phyloP scores from a whole-genome alignment of 2,329 filamentous ascomycete genomes.

The Penicillium brasilianum region DNA sequence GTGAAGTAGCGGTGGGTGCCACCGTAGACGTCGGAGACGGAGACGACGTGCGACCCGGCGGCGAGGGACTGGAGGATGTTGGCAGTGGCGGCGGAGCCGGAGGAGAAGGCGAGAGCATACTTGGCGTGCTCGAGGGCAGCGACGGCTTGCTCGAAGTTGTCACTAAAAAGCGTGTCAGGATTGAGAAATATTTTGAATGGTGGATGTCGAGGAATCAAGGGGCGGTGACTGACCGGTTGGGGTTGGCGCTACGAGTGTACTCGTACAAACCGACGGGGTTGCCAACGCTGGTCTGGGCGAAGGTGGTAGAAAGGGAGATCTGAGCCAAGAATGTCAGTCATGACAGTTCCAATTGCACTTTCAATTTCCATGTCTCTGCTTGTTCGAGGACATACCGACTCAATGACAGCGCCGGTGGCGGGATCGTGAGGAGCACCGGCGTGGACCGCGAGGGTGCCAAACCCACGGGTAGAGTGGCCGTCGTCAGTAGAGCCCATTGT shows the following conservation, averaged over 20 bases:
- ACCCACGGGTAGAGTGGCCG: constrained; percentile 69
- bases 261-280: constrained; percentile 88
- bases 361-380: not conserved
- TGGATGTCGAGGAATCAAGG: not conserved
- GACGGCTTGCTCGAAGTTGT: constrained; percentile 90
- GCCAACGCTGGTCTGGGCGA: constrained; percentile 87
- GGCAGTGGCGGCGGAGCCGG: constrained; percentile 91
- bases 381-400: constrained; percentile 60
- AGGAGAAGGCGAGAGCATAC: constrained; percentile 92
- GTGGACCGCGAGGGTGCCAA: constrained; percentile 94
- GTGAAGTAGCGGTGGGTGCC: constrained; percentile 99
- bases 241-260: constrained; percentile 92
- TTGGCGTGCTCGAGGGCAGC: constrained; percentile 91
- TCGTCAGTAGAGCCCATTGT: constrained; percentile 35
- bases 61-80: constrained; percentile 92
- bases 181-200: not conserved
- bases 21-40: constrained; percentile 96
- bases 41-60: constrained; percentile 89
- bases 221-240: constrained; percentile 67
- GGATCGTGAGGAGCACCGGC: constrained; percentile 91
- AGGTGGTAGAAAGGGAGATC: constrained; percentile 96
- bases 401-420: constrained; percentile 91
- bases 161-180: constrained; percentile 50
- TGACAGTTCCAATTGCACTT: constrained; percentile 19
- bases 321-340: constrained; percentile 32